A percentile compares a stretch with the other conserved stretches of the same genome.
phyloP scores from a whole-genome alignment of 345 rosid species.

The Melastoma malabathricum region DNA sequence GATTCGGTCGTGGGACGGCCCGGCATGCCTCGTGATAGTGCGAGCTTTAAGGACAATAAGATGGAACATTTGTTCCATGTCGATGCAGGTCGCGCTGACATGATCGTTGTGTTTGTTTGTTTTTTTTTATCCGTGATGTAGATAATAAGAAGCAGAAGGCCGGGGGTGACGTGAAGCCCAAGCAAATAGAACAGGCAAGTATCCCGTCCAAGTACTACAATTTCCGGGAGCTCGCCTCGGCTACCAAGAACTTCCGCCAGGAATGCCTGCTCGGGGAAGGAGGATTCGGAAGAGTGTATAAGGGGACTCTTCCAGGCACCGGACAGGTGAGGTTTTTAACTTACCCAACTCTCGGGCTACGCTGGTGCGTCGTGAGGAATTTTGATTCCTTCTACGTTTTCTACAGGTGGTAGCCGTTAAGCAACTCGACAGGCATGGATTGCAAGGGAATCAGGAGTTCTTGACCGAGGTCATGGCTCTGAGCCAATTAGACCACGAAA shows the following conservation, averaged over 20 bases:
- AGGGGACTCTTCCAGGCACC: slow-evolving; percentile 11
- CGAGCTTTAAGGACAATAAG: too few relatives aligned
- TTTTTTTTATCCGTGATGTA: slow-evolving; percentile 2
- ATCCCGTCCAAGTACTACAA: slow-evolving; percentile 13
- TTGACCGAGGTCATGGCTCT: slow-evolving; percentile 9
- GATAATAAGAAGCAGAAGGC: slow-evolving; percentile 17
- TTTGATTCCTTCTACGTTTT: neutral
- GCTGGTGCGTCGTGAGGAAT: too few relatives aligned
- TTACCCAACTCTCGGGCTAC: neutral
- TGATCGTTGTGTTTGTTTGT: too few relatives aligned
- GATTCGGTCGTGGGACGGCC: too few relatives aligned
- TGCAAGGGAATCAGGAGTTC: slow-evolving; percentile 19
- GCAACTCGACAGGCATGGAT: slow-evolving; percentile 15
- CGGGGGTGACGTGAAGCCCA: slow-evolving; percentile 1
- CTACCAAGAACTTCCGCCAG: slow-evolving; percentile 47
- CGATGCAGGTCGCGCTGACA: too few relatives aligned
- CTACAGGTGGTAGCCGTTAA: slow-evolving; percentile 17
- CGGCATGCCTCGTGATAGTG: too few relatives aligned
- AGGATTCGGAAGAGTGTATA: slow-evolving; percentile 18
- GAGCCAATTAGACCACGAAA: slow-evolving; percentile 9
- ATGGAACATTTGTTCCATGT: too few relatives aligned
- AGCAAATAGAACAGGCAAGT: slow-evolving; percentile 6
- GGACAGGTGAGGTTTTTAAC: slow-evolving; percentile 8
- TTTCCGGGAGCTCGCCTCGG: slow-evolving; percentile 20
- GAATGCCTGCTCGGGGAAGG: slow-evolving; percentile 17